Evolutionary conservation across 805 yeast genomes (phyloP).

Genomic region (Zygosaccharomyces bailii): DNA sequence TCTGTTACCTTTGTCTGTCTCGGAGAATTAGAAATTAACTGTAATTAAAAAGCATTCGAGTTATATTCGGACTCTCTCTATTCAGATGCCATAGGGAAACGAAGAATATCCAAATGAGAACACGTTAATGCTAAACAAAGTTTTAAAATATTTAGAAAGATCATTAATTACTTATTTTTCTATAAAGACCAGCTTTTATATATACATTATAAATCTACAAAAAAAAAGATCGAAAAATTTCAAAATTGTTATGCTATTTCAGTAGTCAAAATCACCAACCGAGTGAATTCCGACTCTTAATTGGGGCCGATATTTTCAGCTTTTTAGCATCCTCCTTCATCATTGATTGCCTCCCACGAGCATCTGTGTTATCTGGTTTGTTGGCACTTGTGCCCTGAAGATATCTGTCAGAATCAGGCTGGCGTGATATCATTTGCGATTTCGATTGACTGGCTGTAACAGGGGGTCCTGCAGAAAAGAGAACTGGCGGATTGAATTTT

Average conservation of each 20-base stretch:
- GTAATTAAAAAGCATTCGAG: background rate
- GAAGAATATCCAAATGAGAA: too few relatives aligned
- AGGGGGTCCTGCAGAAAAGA: background rate
- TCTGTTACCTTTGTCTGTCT: too few relatives aligned
- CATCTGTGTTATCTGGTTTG: background rate
- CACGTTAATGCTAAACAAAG: background rate
- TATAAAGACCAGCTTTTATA: conserved; percentile 2
- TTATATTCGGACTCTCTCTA: too few relatives aligned
- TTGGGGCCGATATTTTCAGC: conserved; percentile 12
- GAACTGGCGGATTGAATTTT: conserved; percentile 1
- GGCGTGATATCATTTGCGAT: too few relatives aligned
- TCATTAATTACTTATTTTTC: background rate
- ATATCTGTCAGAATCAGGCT: background rate
- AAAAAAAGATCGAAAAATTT: too few relatives aligned
- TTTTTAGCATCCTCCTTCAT: conserved; percentile 10
- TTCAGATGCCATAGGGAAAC: too few relatives aligned
- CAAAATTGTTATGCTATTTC: too few relatives aligned
- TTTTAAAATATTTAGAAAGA: background rate
- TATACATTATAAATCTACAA: background rate
- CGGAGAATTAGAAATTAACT: too few relatives aligned
- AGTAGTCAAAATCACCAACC: conserved; percentile 16
- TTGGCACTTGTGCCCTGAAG: background rate
- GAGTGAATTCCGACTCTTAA: conserved; percentile 13
- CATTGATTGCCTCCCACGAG: conserved; percentile 8
- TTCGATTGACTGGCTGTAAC: background rate